phyloP scores from a whole-genome alignment of 371 early-diverging fungal genomes.

The Ecytonucleospora hepatopenaei region DNA sequence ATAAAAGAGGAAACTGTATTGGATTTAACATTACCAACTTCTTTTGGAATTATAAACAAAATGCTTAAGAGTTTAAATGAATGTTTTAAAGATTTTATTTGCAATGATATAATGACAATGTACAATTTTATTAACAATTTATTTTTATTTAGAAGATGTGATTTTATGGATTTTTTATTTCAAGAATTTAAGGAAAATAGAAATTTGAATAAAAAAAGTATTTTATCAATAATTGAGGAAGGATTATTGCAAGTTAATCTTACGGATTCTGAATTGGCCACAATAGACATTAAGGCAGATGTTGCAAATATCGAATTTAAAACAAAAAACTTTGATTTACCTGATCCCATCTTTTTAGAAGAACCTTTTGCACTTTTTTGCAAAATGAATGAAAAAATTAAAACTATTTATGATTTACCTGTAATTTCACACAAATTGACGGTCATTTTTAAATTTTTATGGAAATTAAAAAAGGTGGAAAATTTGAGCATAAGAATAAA shows the following conservation, averaged over 20 bases:
- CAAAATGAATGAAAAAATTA: constrained; percentile 29
- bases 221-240: constrained; percentile 34
- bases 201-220: constrained; percentile 14
- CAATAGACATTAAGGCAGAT: constrained; percentile 22
- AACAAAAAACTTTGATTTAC: constrained; percentile 2
- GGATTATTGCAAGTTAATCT: constrained; percentile 19
- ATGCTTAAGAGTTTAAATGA: constrained; percentile 3
- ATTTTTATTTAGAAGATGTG: constrained; percentile 47
- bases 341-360: neutral
- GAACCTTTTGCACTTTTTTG: constrained; percentile 38
- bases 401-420: constrained; percentile 24
- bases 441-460: constrained; percentile 48
- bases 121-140: constrained; percentile 27
- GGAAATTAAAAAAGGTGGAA: constrained; percentile 45
- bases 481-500: constrained; percentile 10
- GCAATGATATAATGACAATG: constrained; percentile 8
- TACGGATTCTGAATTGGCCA: constrained; percentile 1
- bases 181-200: constrained; percentile 27
- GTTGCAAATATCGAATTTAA: constrained; percentile 17
- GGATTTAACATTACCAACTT: constrained; percentile 2
- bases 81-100: constrained; percentile 19
- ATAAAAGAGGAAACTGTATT: neutral
- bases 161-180: constrained; percentile 50
- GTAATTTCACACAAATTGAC: constrained; percentile 24
- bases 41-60: constrained; percentile 4